A percentile compares a stretch with the other conserved stretches of the same genome.
These are phyloP conservation scores for Cladophialophora psammophila DNA, from an alignment of 2,329 filamentous ascomycete species.

Conservation along the genomic window DNA sequence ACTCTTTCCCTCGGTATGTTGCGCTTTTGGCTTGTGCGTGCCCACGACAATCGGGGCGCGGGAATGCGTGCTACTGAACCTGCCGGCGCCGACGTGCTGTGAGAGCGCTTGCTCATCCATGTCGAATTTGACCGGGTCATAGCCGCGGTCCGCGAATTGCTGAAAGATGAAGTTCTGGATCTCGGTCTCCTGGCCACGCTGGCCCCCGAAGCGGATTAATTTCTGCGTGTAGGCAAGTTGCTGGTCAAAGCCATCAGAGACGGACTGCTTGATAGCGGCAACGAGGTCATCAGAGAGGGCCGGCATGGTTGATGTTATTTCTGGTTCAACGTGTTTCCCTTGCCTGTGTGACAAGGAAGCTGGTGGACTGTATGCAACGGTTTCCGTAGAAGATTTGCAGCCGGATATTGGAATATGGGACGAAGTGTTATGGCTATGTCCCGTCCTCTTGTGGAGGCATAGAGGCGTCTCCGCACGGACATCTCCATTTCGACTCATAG, in stretches of 20 bases:
- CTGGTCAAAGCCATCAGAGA: conserved; percentile 29
- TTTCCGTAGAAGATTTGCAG: background rate
- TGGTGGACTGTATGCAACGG: background rate
- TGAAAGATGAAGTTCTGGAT: conserved; percentile 35
- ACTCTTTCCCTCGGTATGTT: conserved; percentile 28
- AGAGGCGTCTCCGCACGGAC: conserved; percentile 14
- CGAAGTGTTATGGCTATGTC: background rate
- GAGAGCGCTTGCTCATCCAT: conserved; percentile 32
- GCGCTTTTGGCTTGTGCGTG: conserved; percentile 33
- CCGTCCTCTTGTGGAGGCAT: background rate
- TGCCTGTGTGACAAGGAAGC: background rate
- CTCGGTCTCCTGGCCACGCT: conserved; percentile 32
- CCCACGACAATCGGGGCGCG: conserved; percentile 34
- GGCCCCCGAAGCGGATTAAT: conserved; percentile 34
- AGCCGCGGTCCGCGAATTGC: conserved; percentile 31
- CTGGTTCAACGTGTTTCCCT: background rate
- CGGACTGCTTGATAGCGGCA: conserved; percentile 28
- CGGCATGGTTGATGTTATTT: conserved; percentile 27
- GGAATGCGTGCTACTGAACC: conserved; percentile 32
- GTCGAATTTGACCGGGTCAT: conserved; percentile 32
- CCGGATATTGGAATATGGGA: background rate
- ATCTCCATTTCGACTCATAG: conserved; percentile 2
- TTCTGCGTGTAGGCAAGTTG: conserved; percentile 35
- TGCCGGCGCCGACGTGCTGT: conserved; percentile 32
- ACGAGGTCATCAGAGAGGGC: conserved; percentile 30